These are phyloP conservation scores for Otatea glauca DNA, from an alignment of 176 grass and related monocot genomes.

Conservation along the genomic window DNA sequence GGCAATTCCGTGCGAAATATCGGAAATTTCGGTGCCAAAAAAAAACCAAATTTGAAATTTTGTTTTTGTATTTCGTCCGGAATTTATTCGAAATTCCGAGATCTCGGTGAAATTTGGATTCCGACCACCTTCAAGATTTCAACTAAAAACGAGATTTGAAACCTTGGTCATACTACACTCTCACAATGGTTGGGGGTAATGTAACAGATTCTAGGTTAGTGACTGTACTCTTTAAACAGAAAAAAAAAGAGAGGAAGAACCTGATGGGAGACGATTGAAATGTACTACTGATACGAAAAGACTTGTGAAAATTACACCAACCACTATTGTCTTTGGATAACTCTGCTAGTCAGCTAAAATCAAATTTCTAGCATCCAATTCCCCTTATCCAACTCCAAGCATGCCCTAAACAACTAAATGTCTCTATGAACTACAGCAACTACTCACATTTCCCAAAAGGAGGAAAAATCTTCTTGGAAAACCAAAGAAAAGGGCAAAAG, in stretches of 20 bases:
- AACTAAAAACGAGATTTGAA: no score
- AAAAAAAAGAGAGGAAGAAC: slow-evolving; percentile 6
- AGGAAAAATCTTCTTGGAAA: not conserved
- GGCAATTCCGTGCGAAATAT: no score
- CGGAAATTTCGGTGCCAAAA: no score
- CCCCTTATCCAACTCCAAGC: not conserved
- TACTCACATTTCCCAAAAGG: not conserved
- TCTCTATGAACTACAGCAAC: not conserved
- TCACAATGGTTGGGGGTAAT: slow-evolving; percentile 9
- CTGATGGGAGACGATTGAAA: not conserved
- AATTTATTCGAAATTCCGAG: no score
- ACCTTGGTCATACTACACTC: no score
- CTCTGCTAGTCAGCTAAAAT: not conserved
- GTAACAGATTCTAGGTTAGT: not conserved
- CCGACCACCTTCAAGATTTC: no score
- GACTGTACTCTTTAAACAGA: not conserved
- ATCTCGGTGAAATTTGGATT: no score
- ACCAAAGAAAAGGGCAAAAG: not conserved
- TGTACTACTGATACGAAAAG: not conserved
- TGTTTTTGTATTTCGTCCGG: no score
- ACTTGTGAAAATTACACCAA: not conserved
- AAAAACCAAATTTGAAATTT: no score
- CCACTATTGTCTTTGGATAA: not conserved
- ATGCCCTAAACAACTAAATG: not conserved
- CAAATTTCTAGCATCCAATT: not conserved